Conservation (phyloP, 495 filamentous ascomycete genomes). For the Aspergillus taichungensis region DNA sequence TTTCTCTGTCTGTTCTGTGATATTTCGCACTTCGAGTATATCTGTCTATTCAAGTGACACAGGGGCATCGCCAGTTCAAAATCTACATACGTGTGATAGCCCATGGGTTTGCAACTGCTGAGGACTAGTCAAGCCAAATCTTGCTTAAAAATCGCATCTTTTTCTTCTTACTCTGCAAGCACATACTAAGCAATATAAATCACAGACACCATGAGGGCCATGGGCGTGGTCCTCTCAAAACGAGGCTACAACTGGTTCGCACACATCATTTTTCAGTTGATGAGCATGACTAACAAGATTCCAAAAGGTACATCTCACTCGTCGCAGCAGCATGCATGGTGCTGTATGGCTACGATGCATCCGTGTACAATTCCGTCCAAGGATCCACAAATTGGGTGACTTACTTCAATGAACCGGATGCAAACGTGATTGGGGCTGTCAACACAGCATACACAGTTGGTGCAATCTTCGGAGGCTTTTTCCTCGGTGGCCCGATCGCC, state of each 20-base stretch:
- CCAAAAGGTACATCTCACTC: slow-evolving; percentile 48
- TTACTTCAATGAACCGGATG: slow-evolving; percentile 46
- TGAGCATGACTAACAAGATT: neutral
- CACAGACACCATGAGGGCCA: slow-evolving; percentile 3
- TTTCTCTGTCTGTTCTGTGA: no score
- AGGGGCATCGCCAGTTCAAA: no score
- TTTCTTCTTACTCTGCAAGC: neutral
- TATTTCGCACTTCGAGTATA: no score
- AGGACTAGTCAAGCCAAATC: neutral
- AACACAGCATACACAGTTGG: slow-evolving; percentile 58
- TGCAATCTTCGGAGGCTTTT: slow-evolving; percentile 54
- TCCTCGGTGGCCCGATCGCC: slow-evolving; percentile 47
- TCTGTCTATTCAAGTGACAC: no score
- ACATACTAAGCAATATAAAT: slow-evolving; percentile 1
- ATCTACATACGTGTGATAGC: no score
- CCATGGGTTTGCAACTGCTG: no score
- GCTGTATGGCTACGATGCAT: slow-evolving; percentile 58
- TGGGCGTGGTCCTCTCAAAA: slow-evolving; percentile 17
- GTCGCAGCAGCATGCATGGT: slow-evolving; percentile 60
- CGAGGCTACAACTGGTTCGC: slow-evolving; percentile 32
- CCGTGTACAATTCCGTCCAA: slow-evolving; percentile 56
- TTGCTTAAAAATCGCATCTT: neutral
- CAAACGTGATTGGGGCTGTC: slow-evolving; percentile 44
- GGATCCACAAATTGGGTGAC: slow-evolving; percentile 49
- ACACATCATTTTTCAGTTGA: neutral